phyloP scores from a whole-genome alignment of 1,139 yeast species.

The Debaryomycetaceae sp. region DNA sequence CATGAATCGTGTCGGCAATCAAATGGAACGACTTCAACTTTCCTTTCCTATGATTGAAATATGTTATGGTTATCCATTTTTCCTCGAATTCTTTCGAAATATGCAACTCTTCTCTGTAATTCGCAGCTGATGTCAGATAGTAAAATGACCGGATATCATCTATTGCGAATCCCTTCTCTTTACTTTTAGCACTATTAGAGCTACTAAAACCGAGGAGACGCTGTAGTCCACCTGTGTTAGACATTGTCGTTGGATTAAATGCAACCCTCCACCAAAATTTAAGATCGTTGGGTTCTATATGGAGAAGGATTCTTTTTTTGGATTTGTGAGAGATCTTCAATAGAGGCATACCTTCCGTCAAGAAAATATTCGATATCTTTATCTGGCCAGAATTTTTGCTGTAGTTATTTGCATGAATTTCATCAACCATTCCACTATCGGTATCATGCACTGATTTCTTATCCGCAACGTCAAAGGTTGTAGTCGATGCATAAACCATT shows the following conservation, averaged over 20 bases:
- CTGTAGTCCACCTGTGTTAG: slow-evolving; percentile 12
- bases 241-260: slow-evolving; percentile 10
- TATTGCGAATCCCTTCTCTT: slow-evolving; percentile 50
- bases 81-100: slow-evolving; percentile 62
- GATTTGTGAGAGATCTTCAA: slow-evolving; percentile 70
- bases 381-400: slow-evolving; percentile 10
- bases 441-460: not conserved
- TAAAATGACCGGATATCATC: slow-evolving; percentile 72
- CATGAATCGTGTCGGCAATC: slow-evolving; percentile 63
- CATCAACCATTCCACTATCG: not conserved
- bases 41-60: slow-evolving; percentile 57
- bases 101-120: slow-evolving; percentile 80
- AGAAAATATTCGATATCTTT: slow-evolving; percentile 18
- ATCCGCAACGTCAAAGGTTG: not conserved
- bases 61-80: slow-evolving; percentile 80
- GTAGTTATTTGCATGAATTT: slow-evolving; percentile 2
- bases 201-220: slow-evolving; percentile 9
- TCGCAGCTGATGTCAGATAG: slow-evolving; percentile 66
- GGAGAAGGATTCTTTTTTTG: slow-evolving; percentile 44
- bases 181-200: slow-evolving; percentile 15
- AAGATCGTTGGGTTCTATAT: slow-evolving; percentile 29
- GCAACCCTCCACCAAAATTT: slow-evolving; percentile 48
- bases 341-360: slow-evolving; percentile 47
- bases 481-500: not conserved
- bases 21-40: slow-evolving; percentile 62